Base-by-base conservation (phyloP, 2,329 filamentous ascomycete genomes). In the Talaromyces sp. region DNA sequence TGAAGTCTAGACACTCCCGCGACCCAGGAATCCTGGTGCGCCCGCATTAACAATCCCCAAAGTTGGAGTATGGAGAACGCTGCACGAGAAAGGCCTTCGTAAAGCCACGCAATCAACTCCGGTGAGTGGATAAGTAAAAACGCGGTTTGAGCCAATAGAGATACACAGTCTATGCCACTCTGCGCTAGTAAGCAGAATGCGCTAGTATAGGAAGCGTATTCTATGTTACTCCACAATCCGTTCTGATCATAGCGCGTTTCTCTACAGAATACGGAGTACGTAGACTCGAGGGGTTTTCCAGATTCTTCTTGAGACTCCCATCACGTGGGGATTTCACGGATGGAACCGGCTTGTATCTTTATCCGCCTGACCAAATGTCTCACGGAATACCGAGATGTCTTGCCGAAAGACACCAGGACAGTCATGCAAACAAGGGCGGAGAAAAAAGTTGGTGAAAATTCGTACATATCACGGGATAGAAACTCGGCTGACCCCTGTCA, bases 171-270 rank as follows among this genome's bases (percentile, higher is more conserved):
- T 35, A 19, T 35, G 9, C 13, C 39, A 22, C 52, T 35, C n/a
- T 19, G n/a, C 52, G 5, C 52, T 56, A 37, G 52, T 56, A 39
- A 56, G n/a, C 39, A 15, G 9, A 15, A 37, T 19, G 10, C 31
- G 19, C 52, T 56, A 56, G 52, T 56, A 56, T 56, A 33, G 17
- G 22, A 22, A 37, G 33, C 52, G 52, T 56, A 43, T 59, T 33
- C 37, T 43, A 27, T 59, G 22, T n/a, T 41, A 59, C 56, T 59
- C 56, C 56, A 59, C 22, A 59, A 43, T 43, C 56, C 56, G 13
- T 59, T 59, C 56, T 59, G n/a, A 22, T 43, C 35, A 39, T 59
- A 59, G 56, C 33, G 56, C 15, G 33, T 56, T 56, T 56, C 11
- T 22, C 19, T 56, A 54, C 31, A 22, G 43, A 47, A 17, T n/a